A percentile compares a stretch with the other conserved stretches of the same genome.
phyloP scores from a whole-genome alignment of 192 early-diverging fungal genomes.

The Linnemannia hyalina region DNA sequence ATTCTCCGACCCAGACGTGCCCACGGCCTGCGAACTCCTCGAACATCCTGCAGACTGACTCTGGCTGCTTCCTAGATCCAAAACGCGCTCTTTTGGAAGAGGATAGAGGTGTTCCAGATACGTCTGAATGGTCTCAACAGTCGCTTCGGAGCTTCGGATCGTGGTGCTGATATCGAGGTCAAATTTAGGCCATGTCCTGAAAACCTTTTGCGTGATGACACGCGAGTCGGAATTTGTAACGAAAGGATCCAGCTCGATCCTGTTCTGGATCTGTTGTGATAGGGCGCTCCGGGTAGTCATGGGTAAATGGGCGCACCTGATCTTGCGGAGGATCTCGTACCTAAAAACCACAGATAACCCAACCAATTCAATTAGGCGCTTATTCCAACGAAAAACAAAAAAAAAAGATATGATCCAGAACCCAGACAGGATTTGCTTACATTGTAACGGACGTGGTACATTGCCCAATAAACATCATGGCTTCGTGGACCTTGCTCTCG shows the following conservation, averaged over 20 bases:
- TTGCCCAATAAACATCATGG: conserved; percentile 14
- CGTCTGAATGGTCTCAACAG: neutral
- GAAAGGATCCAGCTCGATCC: conserved; percentile 15
- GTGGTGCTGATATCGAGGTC: conserved; percentile 3
- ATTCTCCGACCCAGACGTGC: neutral
- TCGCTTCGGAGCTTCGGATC: neutral
- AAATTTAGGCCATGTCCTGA: conserved; percentile 7
- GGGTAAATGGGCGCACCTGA: neutral
- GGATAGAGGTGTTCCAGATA: conserved; percentile 21
- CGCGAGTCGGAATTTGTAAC: neutral
- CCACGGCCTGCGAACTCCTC: neutral
- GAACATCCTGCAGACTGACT: neutral
- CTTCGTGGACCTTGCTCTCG: conserved; percentile 5
- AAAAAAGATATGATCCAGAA: neutral
- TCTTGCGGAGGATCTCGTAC: conserved; percentile 5
- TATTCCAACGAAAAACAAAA: neutral
- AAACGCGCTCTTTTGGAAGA: neutral
- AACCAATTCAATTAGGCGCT: neutral
- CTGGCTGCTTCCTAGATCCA: neutral
- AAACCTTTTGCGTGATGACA: neutral
- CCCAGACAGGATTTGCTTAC: neutral
- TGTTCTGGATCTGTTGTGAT: neutral
- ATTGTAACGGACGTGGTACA: neutral
- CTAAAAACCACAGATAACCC: conserved; percentile 8
- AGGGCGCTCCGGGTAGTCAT: neutral